Percentiles rank a stretch among this genome's conserved stretches.
Conservation (phyloP, 1,139 yeast species). For the Taphrina communis region DNA sequence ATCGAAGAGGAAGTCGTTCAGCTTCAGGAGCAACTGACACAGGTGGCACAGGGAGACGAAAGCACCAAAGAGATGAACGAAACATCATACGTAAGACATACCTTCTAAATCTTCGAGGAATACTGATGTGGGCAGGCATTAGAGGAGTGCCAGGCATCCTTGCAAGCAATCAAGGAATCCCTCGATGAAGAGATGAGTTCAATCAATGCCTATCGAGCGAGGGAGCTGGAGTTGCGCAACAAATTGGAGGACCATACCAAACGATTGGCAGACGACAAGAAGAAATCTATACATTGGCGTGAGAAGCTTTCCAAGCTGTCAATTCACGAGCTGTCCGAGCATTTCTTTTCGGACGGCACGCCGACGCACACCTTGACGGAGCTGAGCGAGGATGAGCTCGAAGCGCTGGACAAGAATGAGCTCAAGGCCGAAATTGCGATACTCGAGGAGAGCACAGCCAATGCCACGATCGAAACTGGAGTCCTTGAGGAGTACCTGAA, state of each 20-base stretch:
- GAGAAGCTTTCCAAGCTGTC: conserved; percentile 41
- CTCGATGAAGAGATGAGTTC: conserved; percentile 61
- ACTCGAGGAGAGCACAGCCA: conserved; percentile 64
- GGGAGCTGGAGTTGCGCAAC: conserved; percentile 70
- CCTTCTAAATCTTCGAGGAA: not conserved
- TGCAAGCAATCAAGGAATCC: conserved; percentile 56
- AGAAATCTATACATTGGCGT: conserved; percentile 52
- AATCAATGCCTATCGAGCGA: conserved; percentile 67
- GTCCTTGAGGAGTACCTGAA: conserved; percentile 76
- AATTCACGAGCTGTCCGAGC: conserved; percentile 47
- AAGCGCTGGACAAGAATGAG: conserved; percentile 58
- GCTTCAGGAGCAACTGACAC: conserved; percentile 45
- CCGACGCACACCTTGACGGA: conserved; percentile 43
- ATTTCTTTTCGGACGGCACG: conserved; percentile 45
- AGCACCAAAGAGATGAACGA: conserved; percentile 42
- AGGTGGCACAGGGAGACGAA: conserved; percentile 43
- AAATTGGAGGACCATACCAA: conserved; percentile 65
- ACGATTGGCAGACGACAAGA: conserved; percentile 55
- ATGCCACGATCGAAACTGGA: conserved; percentile 71
- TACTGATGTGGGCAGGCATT: conserved; percentile 47
- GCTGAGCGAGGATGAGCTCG: conserved; percentile 62
- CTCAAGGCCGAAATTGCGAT: conserved; percentile 62
- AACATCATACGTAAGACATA: conserved; percentile 20
- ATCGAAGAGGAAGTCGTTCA: conserved; percentile 54
- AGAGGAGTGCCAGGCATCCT: conserved; percentile 51